Percentiles rank a stretch among this genome's conserved stretches.
These are phyloP conservation scores for Neurospora tetraspora DNA, from an alignment of 495 filamentous ascomycete species.

Conservation along the genomic window DNA sequence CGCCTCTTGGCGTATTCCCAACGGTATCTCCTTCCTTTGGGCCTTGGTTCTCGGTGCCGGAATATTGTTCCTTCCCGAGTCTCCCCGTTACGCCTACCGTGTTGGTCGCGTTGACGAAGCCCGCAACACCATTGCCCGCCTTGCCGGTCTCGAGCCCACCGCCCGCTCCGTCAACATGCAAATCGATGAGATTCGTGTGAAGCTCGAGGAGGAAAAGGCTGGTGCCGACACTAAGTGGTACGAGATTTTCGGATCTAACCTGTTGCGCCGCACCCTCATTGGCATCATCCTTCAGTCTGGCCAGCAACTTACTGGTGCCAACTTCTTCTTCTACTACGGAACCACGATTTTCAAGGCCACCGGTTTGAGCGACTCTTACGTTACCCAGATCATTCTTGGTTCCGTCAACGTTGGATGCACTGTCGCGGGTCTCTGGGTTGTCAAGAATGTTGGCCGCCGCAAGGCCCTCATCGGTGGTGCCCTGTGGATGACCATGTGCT, in stretches of 20 bases:
- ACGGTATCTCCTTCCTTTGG: slow-evolving; percentile 70
- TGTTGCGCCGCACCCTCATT: slow-evolving; percentile 61
- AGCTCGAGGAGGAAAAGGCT: slow-evolving; percentile 51
- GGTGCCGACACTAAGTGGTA: slow-evolving; percentile 48
- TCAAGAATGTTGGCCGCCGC: slow-evolving; percentile 61
- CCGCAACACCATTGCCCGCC: slow-evolving; percentile 54
- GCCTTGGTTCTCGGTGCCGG: slow-evolving; percentile 61
- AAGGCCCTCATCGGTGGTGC: slow-evolving; percentile 56
- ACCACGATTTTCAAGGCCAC: slow-evolving; percentile 61
- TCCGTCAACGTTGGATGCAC: slow-evolving; percentile 67
- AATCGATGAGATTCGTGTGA: slow-evolving; percentile 62
- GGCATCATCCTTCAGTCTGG: slow-evolving; percentile 63
- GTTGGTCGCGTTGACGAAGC: slow-evolving; percentile 56
- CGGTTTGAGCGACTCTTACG: slow-evolving; percentile 56
- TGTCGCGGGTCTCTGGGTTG: slow-evolving; percentile 61
- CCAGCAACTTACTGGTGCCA: slow-evolving; percentile 63
- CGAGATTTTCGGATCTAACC: slow-evolving; percentile 61
- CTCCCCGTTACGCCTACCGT: slow-evolving; percentile 60
- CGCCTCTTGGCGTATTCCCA: slow-evolving; percentile 69
- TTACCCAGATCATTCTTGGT: slow-evolving; percentile 66
- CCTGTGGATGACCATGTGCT: slow-evolving; percentile 60
- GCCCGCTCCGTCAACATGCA: slow-evolving; percentile 58
- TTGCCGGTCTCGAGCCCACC: slow-evolving; percentile 57
- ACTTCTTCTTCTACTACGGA: slow-evolving; percentile 80
- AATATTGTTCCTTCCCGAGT: slow-evolving; percentile 63